Percentiles rank a stretch among this genome's conserved stretches.
Conservation (phyloP, 2,329 filamentous ascomycete genomes). For the Rosellinia necatrix region DNA sequence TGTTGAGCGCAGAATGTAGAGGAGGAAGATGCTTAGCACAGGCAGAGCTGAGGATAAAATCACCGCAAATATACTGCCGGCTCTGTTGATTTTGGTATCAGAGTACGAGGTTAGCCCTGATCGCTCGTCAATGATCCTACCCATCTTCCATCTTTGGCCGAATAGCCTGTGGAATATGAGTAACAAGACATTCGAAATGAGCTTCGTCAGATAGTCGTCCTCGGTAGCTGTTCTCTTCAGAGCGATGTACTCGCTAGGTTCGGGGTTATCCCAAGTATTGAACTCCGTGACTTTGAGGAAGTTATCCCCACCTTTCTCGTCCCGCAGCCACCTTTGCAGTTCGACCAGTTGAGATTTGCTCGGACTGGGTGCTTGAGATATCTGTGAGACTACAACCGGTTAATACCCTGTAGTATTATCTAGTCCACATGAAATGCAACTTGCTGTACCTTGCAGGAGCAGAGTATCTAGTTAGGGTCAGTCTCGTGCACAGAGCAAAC, state of each 20-base stretch:
- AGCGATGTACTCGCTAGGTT: not conserved
- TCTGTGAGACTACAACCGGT: not conserved
- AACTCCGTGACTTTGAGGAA: not conserved
- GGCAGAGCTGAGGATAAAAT: not conserved
- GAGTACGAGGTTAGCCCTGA: not conserved
- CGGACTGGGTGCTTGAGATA: not conserved
- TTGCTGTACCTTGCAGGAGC: not conserved
- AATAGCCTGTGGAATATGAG: not conserved
- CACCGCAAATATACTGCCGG: not conserved
- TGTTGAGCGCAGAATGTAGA: not conserved
- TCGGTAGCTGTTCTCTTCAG: not conserved
- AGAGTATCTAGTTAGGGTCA: not conserved
- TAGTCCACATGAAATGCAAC: too few species aligned
- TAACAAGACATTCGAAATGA: not conserved
- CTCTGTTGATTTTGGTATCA: not conserved
- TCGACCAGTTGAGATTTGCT: not conserved
- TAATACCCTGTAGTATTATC: too few species aligned
- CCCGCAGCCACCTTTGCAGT: not conserved
- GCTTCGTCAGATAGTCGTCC: not conserved
- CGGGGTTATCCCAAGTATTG: not conserved
- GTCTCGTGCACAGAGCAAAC: not conserved
- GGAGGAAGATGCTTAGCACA: not conserved
- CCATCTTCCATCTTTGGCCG: not conserved
- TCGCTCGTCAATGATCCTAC: not conserved
- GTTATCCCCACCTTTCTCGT: not conserved